Evolutionary conservation across 2,329 filamentous ascomycete species (phyloP).

Genomic region (Akanthomyces dipterigenus): DNA sequence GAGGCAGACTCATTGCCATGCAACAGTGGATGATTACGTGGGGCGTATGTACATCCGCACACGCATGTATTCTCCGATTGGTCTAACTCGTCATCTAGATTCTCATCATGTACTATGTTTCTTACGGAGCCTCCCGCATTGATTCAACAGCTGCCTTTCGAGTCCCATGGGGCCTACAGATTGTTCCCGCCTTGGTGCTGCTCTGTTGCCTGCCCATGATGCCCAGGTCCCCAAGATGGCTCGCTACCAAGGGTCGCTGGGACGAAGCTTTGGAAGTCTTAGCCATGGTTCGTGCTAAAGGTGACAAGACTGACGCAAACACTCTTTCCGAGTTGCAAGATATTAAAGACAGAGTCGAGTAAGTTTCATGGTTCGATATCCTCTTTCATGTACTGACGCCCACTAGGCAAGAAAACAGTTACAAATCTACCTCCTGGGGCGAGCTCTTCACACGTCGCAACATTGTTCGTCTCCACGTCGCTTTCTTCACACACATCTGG

Average conservation of each 20-base stretch:
- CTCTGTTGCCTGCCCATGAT: constrained; percentile 50
- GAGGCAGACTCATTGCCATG: constrained; percentile 57
- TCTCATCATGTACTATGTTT: constrained; percentile 62
- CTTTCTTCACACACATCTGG: constrained; percentile 41
- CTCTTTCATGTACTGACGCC: neutral
- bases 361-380: neutral
- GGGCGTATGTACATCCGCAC: constrained; percentile 46
- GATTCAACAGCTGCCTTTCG: constrained; percentile 50
- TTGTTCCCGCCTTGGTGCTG: constrained; percentile 50
- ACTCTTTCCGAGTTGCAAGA: constrained; percentile 50
- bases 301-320: constrained; percentile 43
- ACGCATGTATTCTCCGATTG: constrained; percentile 28
- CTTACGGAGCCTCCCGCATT: constrained; percentile 54
- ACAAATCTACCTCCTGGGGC: constrained; percentile 18
- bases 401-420: constrained; percentile 10
- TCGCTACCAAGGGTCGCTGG: constrained; percentile 53
- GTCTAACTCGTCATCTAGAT: constrained; percentile 34
- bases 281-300: constrained; percentile 47
- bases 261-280: constrained; percentile 43
- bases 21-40: constrained; percentile 43
- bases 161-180: constrained; percentile 57
- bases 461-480: constrained; percentile 39
- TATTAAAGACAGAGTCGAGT: constrained; percentile 29
- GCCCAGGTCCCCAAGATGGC: constrained; percentile 54
- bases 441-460: constrained; percentile 35